Conservation (phyloP, 768 basidiomycete genomes). For the Crassisporium funariophilum region DNA sequence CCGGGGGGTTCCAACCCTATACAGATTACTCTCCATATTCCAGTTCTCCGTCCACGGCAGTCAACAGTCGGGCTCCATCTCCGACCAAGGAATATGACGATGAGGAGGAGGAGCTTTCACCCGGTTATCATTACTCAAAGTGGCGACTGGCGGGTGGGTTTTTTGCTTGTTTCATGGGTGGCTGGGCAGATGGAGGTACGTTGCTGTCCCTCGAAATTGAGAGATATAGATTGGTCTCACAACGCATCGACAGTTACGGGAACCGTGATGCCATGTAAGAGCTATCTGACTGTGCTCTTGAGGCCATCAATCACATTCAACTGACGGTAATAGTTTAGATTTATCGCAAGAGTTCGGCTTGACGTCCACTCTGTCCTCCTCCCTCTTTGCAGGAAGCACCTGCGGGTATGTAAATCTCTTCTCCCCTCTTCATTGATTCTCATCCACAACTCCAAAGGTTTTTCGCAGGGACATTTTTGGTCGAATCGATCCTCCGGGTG, state of each 20-base stretch:
- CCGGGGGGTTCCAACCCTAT: conserved; percentile 8
- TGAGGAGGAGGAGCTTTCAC: conserved; percentile 4
- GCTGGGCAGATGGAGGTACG: conserved; percentile 53
- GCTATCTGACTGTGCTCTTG: not conserved
- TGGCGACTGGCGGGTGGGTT: conserved; percentile 43
- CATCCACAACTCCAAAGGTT: conserved; percentile 11
- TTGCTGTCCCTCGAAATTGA: not conserved
- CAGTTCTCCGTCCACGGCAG: conserved; percentile 18
- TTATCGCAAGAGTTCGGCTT: conserved; percentile 50
- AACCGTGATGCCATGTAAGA: conserved; percentile 53
- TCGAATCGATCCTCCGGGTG: conserved; percentile 42
- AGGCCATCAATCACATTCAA: not conserved
- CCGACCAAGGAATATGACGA: conserved; percentile 17
- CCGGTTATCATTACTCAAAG: conserved; percentile 28
- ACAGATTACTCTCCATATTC: conserved; percentile 17
- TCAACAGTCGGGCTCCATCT: conserved; percentile 22
- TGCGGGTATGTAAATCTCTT: conserved; percentile 43
- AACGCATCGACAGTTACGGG: conserved; percentile 50
- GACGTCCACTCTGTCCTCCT: conserved; percentile 49
- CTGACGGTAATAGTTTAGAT: conserved; percentile 34
- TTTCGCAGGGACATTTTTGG: conserved; percentile 43
- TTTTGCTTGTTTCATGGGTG: conserved; percentile 48
- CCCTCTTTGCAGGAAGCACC: conserved; percentile 51
- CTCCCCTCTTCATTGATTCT: too few species aligned
- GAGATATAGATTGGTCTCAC: too few species aligned